These are phyloP conservation scores for Acacia confusa DNA, from an alignment of 306 rosid species.

Conservation along the genomic window DNA sequence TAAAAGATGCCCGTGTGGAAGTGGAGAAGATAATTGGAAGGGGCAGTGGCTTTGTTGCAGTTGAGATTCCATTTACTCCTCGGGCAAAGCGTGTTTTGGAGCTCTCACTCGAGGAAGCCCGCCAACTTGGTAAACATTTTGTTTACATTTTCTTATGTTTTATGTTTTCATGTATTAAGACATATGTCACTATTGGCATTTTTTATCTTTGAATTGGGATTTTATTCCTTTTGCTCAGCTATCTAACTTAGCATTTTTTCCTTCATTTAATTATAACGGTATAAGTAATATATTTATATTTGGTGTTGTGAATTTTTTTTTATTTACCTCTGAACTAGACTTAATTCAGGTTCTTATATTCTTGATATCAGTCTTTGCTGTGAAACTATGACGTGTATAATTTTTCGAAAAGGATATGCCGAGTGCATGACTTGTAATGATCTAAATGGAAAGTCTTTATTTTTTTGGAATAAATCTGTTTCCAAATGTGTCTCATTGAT, in stretches of 20 bases:
- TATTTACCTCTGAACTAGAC: background rate
- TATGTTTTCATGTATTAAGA: background rate
- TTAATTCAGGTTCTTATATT: background rate
- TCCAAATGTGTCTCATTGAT: background rate
- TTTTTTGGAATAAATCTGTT: background rate
- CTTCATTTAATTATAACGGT: background rate
- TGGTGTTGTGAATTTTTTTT: background rate
- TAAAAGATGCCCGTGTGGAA: conserved; percentile 89
- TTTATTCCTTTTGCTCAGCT: background rate
- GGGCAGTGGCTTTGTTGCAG: conserved; percentile 93
- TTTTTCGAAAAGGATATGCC: background rate
- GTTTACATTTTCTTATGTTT: background rate
- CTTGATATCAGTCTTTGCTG: background rate
- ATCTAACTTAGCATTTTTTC: background rate
- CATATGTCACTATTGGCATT: background rate
- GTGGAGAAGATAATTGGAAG: conserved; percentile 93
- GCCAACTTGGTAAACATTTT: conserved; percentile 68
- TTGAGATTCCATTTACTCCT: conserved; percentile 91
- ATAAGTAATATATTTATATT: conserved; percentile 8
- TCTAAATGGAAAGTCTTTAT: background rate
- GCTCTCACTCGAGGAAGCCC: conserved; percentile 88
- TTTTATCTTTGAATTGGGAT: background rate
- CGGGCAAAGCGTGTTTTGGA: conserved; percentile 93
- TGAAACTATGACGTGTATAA: background rate
- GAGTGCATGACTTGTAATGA: background rate